Conservation (phyloP, 164 flowering plant genomes). For the Amborella trichopoda region DNA sequence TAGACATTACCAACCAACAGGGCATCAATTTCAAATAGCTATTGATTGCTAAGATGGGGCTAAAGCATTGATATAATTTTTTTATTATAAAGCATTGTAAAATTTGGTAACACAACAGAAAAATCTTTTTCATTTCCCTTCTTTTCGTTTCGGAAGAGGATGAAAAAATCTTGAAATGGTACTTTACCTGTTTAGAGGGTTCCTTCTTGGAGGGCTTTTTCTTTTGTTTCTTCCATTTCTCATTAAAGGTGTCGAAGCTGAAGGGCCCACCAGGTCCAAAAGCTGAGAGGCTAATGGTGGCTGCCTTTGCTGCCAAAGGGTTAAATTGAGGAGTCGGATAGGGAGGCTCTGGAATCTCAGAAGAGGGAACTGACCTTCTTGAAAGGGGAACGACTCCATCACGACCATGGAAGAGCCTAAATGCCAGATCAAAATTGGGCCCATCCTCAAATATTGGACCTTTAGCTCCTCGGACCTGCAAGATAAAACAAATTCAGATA, state of each 20-base stretch:
- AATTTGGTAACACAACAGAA: too few species aligned
- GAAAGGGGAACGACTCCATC: slow-evolving; percentile 98
- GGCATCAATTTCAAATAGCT: too few species aligned
- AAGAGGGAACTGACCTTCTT: slow-evolving; percentile 27
- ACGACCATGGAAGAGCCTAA: slow-evolving; percentile 85
- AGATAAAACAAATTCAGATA: too few species aligned
- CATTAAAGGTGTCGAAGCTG: slow-evolving; percentile 60
- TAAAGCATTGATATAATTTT: too few species aligned
- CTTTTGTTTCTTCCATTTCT: slow-evolving; percentile 57
- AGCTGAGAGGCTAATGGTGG: slow-evolving; percentile 84
- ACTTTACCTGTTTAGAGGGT: slow-evolving; percentile 48
- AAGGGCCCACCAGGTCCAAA: slow-evolving; percentile 91
- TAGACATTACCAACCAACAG: too few species aligned
- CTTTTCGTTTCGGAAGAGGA: too few species aligned
- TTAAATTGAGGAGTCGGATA: slow-evolving; percentile 45
- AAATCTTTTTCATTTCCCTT: too few species aligned
- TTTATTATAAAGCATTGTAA: too few species aligned
- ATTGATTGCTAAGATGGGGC: too few species aligned
- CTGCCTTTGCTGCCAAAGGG: slow-evolving; percentile 95
- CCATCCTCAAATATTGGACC: slow-evolving; percentile 98
- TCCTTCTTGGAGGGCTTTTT: slow-evolving; percentile 47
- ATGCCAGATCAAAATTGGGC: slow-evolving; percentile 87
- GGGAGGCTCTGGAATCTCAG: slow-evolving; percentile 26
- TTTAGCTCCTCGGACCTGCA: slow-evolving; percentile 46
- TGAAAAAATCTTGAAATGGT: too few species aligned